Evolutionary conservation across 306 rosid genomes (phyloP).

Genomic region (Boehmeria nivea): DNA sequence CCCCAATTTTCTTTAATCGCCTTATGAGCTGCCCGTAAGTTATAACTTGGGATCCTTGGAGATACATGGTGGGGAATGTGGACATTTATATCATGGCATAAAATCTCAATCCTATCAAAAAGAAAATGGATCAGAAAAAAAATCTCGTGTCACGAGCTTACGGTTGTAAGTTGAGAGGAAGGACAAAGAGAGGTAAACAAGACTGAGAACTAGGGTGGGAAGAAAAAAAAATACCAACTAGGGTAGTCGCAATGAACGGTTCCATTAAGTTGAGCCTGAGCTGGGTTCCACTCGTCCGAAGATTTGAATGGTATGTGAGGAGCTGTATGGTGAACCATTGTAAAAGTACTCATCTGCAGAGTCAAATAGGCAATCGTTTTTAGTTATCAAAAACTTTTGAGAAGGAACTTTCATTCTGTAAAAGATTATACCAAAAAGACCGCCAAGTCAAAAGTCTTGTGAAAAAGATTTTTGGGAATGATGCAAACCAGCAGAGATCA

Average conservation of each 20-base stretch:
- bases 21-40: constrained; percentile 75
- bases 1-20: constrained; percentile 89
- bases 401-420: too few species aligned
- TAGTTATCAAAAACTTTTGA: too few species aligned
- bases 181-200: constrained; percentile 17
- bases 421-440: too few species aligned
- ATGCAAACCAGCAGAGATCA: too few species aligned
- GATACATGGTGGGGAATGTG: constrained; percentile 92
- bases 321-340: constrained; percentile 98
- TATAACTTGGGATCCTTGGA: constrained; percentile 86
- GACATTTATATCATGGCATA: constrained; percentile 82
- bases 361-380: constrained; percentile 3
- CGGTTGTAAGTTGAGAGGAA: too few species aligned
- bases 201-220: constrained; percentile 18
- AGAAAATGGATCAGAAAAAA: constrained; percentile 18
- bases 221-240: constrained; percentile 50
- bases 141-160: too few species aligned
- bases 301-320: constrained; percentile 92
- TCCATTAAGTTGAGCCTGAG: constrained; percentile 92
- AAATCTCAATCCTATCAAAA: constrained; percentile 69
- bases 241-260: constrained; percentile 97
- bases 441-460: too few species aligned
- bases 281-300: constrained; percentile 89
- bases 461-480: too few species aligned
- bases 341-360: constrained; percentile 89